Evolutionary conservation across 2,329 filamentous ascomycete genomes (phyloP), one percentile per base, ranked within the genome.

Genomic region (Claviceps sp.): DNA sequence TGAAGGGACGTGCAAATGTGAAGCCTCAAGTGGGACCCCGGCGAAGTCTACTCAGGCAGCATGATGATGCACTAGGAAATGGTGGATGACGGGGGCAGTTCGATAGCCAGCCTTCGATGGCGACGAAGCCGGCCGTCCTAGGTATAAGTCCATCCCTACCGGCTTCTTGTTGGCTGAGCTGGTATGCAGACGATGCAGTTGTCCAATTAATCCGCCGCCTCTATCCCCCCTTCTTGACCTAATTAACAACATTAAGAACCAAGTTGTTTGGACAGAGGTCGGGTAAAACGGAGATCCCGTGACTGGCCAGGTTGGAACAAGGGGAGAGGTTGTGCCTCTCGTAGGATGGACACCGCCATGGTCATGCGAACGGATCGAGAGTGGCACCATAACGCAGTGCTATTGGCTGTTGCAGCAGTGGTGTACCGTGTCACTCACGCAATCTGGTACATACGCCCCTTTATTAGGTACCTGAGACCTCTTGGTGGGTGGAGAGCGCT

Each of bases 101-200:
- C 46, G 52, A 52, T 30, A 50, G 26, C 30, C 30, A 34, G 30
- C 8, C 30, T 34, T 34, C 30, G 30, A 34, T 34, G 51, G 52
- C 52, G 50, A 54, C 47, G 26, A 14, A 54, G 34, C 41, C 41
- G 50, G 42, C 52, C 50, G 47, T 52, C 50, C 50, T 47, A 20
- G n/a, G 22, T 44, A 37, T 13, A 18, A 4, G 7, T 16, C 38
- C 1, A 40, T 16, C 38, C 42, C 7, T 13, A 22, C 22, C 7
- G 22, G 22, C 42, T 44, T 13, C 20, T 22, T 44, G 42, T 34
- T 34, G 22, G 42, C 42, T 44, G 42, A 44, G 42, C 20, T 30
- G 43, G 43, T 8, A 46, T 30, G 43, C 46, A 16, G 34, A 16
- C 38, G 46, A 46, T 30, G 43, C 46, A 16, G 34, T 24, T 48